Conservation (phyloP, 164 flowering plant genomes). For the Berberis vulgaris region DNA sequence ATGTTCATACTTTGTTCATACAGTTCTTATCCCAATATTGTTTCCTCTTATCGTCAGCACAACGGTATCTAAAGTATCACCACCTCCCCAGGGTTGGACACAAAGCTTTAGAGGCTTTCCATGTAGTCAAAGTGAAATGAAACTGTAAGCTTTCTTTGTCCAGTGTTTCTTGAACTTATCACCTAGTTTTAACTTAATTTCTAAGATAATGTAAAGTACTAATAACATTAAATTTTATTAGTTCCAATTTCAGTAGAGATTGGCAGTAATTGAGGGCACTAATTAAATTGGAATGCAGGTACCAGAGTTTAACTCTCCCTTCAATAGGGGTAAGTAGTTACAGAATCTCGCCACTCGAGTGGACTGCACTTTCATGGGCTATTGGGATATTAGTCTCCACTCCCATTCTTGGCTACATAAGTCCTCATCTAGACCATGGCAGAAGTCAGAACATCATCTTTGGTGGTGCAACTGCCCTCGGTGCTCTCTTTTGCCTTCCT, state of each 20-base stretch:
- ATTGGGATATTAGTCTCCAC: slow-evolving; percentile 34
- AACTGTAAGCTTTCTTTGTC: slow-evolving; percentile 32
- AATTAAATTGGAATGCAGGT: slow-evolving; percentile 24
- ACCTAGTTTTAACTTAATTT: too few species aligned
- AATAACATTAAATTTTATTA: too few species aligned
- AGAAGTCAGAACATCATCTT: slow-evolving; percentile 28
- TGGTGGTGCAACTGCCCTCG: slow-evolving; percentile 29
- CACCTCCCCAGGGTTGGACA: slow-evolving; percentile 10
- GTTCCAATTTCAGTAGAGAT: too few species aligned
- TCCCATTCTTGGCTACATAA: slow-evolving; percentile 30
- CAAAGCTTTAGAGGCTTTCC: slow-evolving; percentile 14
- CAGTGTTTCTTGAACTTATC: not conserved
- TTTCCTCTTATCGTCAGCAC: slow-evolving; percentile 51
- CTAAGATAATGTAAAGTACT: too few species aligned
- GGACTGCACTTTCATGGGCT: slow-evolving; percentile 49
- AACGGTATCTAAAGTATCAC: not conserved
- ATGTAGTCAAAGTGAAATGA: slow-evolving; percentile 24
- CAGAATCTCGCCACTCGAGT: slow-evolving; percentile 38
- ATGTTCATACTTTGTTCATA: slow-evolving; percentile 48
- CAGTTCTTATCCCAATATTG: slow-evolving; percentile 41
- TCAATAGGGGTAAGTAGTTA: slow-evolving; percentile 13
- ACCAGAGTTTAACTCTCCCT: slow-evolving; percentile 21
- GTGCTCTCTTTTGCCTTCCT: slow-evolving; percentile 54
- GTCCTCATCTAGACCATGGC: slow-evolving; percentile 45
- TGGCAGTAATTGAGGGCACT: not conserved